These are phyloP conservation scores for Plasmodium cynomolgi DNA, from an alignment of 169 alveolate species.

Conservation along the genomic window DNA sequence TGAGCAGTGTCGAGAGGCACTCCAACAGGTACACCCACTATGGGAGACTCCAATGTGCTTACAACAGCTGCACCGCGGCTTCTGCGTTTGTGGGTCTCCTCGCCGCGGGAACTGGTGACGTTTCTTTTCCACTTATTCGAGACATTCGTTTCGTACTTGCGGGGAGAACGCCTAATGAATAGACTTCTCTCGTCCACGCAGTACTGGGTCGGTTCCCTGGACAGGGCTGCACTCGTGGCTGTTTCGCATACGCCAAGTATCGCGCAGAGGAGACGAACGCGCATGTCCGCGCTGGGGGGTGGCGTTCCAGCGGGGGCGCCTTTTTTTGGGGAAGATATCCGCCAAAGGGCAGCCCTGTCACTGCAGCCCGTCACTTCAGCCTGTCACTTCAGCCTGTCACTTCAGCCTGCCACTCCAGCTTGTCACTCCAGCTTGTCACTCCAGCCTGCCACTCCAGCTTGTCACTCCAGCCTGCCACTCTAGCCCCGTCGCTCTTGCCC, in stretches of 20 bases:
- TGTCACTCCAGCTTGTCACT: too few relatives aligned
- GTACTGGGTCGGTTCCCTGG: background rate
- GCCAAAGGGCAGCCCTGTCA: background rate
- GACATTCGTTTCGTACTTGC: background rate
- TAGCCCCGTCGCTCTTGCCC: too few relatives aligned
- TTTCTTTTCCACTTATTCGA: background rate
- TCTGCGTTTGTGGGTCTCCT: background rate
- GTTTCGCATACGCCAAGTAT: background rate
- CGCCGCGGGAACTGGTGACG: background rate
- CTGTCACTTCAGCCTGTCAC: too few relatives aligned
- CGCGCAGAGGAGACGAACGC: background rate
- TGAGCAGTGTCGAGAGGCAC: background rate
- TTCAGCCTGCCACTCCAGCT: too few relatives aligned
- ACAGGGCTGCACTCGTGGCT: background rate
- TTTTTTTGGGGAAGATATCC: background rate
- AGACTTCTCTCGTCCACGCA: background rate
- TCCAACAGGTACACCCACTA: conserved; percentile 38
- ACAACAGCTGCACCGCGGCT: background rate
- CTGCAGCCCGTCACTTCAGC: too few relatives aligned
- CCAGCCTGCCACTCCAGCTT: too few relatives aligned
- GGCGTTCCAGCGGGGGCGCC: background rate
- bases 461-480: too few relatives aligned
- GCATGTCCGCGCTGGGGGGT: conserved; percentile 3
- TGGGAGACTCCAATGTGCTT: conserved; percentile 45
- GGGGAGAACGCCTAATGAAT: background rate